These are phyloP conservation scores for Suillus plorans DNA, from an alignment of 768 basidiomycete genomes.

Conservation along the genomic window DNA sequence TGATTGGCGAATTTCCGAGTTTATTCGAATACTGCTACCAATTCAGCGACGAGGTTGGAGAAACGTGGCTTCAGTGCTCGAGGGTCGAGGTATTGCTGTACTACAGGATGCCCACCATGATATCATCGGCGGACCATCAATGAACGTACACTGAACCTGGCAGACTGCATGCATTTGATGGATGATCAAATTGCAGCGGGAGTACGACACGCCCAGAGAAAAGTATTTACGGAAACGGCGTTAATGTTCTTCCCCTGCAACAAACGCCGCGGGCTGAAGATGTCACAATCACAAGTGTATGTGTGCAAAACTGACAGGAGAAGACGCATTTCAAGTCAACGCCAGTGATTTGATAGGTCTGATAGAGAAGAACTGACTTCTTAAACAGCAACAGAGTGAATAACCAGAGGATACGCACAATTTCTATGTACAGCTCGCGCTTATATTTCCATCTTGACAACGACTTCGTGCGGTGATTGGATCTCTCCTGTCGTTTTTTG, in stretches of 20 bases:
- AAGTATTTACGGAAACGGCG: neutral
- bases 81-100: neutral
- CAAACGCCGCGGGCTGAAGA: neutral
- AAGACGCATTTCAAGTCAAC: neutral
- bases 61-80: neutral
- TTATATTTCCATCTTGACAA: conserved; percentile 44
- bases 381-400: neutral
- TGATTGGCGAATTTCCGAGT: neutral
- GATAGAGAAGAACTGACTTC: neutral
- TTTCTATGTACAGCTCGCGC: neutral
- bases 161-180: neutral
- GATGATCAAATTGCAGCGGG: neutral
- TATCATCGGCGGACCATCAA: neutral
- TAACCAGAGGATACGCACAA: neutral
- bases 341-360: neutral
- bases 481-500: conserved; percentile 20
- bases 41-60: neutral
- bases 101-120: neutral
- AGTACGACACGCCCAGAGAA: neutral
- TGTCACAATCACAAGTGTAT: neutral
- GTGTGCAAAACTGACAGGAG: neutral
- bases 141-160: neutral
- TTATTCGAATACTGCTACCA: neutral
- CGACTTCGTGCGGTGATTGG: conserved; percentile 27
- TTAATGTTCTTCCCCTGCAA: neutral